Percentiles rank a stretch among this genome's conserved stretches.
phyloP scores from a whole-genome alignment of 164 flowering plant genomes.

The Nelumbo lutea region DNA sequence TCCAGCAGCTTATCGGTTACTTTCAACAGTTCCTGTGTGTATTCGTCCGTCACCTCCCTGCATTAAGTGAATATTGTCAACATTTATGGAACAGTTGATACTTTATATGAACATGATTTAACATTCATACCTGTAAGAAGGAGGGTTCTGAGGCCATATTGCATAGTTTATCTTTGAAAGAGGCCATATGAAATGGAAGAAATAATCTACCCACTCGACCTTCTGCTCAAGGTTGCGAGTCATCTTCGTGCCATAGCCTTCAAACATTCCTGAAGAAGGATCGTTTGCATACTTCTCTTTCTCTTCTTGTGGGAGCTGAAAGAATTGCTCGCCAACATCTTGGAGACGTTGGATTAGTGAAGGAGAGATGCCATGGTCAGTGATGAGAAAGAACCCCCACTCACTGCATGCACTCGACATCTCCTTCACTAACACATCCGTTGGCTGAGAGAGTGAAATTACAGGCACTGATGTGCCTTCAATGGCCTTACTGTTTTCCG shows the following conservation, averaged over 20 bases:
- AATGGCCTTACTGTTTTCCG: slow-evolving; percentile 34
- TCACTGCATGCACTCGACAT: slow-evolving; percentile 27
- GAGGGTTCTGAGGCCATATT: slow-evolving; percentile 37
- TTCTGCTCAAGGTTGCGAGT: slow-evolving; percentile 34
- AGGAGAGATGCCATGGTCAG: slow-evolving; percentile 37
- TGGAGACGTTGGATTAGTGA: slow-evolving; percentile 27
- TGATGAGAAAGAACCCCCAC: slow-evolving; percentile 47
- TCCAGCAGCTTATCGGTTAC: slow-evolving; percentile 29
- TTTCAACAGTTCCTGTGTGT: slow-evolving; percentile 27
- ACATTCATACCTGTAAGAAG: slow-evolving; percentile 34
- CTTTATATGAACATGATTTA: too few relatives aligned
- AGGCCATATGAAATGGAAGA: slow-evolving; percentile 36
- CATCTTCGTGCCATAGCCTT: slow-evolving; percentile 57
- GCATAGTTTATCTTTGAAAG: slow-evolving; percentile 26
- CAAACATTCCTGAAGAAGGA: slow-evolving; percentile 26
- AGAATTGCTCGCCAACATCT: slow-evolving; percentile 36
- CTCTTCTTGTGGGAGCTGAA: slow-evolving; percentile 35
- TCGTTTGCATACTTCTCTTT: slow-evolving; percentile 44
- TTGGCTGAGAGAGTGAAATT: slow-evolving; percentile 30
- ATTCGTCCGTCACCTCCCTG: slow-evolving; percentile 46
- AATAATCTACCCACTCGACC: slow-evolving; percentile 51
- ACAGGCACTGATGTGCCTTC: slow-evolving; percentile 36
- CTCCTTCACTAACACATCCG: slow-evolving; percentile 20
- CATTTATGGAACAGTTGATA: too few relatives aligned
- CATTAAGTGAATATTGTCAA: not conserved